Evolutionary conservation across 164 flowering plant genomes (phyloP).

Genomic region (Taxillus chinensis): DNA sequence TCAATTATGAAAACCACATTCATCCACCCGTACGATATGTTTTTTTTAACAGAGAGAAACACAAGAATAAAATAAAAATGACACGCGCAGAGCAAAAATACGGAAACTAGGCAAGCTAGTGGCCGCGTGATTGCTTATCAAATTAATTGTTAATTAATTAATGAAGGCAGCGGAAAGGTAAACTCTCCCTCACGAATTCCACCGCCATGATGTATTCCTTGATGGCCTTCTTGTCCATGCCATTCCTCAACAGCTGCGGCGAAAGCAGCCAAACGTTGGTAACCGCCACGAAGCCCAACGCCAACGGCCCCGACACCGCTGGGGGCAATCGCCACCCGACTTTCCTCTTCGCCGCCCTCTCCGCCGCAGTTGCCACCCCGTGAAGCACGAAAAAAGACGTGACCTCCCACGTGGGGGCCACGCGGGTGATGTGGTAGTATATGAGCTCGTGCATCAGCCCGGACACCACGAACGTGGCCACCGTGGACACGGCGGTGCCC

Average conservation of each 20-base stretch:
- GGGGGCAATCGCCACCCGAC: constrained; percentile 20
- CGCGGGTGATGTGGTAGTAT: constrained; percentile 23
- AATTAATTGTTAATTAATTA: too few species aligned
- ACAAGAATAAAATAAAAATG: too few species aligned
- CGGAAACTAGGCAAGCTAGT: too few species aligned
- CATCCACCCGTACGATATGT: too few species aligned
- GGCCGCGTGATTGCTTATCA: too few species aligned
- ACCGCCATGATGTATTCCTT: constrained; percentile 4
- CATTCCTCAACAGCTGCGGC: constrained; percentile 22
- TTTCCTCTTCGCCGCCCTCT: constrained; percentile 17
- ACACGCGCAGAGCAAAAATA: too few species aligned
- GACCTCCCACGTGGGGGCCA: constrained; percentile 24
- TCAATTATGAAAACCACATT: too few species aligned
- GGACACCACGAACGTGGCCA: constrained; percentile 37
- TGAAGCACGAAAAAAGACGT: constrained; percentile 30
- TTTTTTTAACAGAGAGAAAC: too few species aligned
- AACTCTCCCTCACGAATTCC: constrained; percentile 5
- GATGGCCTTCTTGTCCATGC: constrained; percentile 11
- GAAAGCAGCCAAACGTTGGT: constrained; percentile 31
- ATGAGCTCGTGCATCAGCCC: constrained; percentile 44
- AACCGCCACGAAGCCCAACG: constrained; percentile 21
- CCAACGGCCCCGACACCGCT: constrained; percentile 18
- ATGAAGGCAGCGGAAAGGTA: neutral
- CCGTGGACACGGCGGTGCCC: constrained; percentile 16
- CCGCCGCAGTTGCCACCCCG: constrained; percentile 17